Base-by-base conservation (phyloP, 768 basidiomycete genomes). In the Cystofilobasidium ferigula region DNA sequence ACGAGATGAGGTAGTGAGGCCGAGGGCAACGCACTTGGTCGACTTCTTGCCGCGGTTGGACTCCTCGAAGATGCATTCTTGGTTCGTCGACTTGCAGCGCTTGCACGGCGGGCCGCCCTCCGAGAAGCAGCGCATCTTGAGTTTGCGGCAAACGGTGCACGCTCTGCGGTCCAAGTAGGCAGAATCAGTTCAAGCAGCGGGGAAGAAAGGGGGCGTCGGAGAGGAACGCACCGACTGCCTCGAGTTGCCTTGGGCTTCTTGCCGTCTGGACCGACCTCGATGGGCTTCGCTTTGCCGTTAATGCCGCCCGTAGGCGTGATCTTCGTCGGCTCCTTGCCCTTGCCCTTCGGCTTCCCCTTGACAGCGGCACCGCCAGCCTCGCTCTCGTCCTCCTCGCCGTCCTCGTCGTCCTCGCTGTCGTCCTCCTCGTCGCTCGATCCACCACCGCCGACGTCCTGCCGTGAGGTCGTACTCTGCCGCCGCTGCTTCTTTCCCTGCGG, bases 21-120 rank as follows among this genome's bases (percentile, higher is more conserved):
- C 36, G 45, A 26, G 38, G 22, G 24, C 7, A 9, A 72, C 71
- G 69, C 63, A 75, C 75, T 28, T 71, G 22, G 74, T 75, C 26
- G 87, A 84, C 14, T 89, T 84, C 75, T 93, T 94, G 47, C 95
- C 95, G 57, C 95, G 83, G 74, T 97, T 93, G 1, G 88, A 90
- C 75, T 97, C 94, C 78, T 98, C 92, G 69, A 99, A 98, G 51
- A 95, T 83, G 73, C 95, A 99, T 71, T 94, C 89, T 72, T 93
- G 74, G 2, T 71, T 71, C 1, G 73, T 73, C 28, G 72, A 64
- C 61, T 71, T 71, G 69, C 91, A 95, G 26, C 91, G 85, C 67
- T 91, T 93, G 79, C 91, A 95, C 0, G 91, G 89, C 0, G 87
- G 87, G 0, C 90, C 91, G 45, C 90, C 66, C 75, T 92, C 91